phyloP scores from a whole-genome alignment of 2,329 filamentous ascomycete genomes.

The Fusarium ambrosium region DNA sequence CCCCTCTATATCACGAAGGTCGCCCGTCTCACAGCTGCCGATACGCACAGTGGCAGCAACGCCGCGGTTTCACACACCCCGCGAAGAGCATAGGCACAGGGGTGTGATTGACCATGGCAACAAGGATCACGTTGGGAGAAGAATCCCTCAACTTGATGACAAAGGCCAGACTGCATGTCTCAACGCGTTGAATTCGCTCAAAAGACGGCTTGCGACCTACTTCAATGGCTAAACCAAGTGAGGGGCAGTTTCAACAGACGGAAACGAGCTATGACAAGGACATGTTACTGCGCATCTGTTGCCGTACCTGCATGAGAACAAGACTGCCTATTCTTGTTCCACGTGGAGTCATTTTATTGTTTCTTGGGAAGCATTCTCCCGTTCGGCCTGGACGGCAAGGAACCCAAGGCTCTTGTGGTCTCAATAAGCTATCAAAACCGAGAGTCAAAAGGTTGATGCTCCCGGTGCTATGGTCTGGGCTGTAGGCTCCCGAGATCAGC shows the following conservation, averaged over 20 bases:
- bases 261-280: constrained; percentile 21
- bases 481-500: constrained; percentile 45
- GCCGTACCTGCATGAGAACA: constrained; percentile 44
- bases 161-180: constrained; percentile 30
- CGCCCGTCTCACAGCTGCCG: constrained; percentile 19
- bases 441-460: constrained; percentile 15
- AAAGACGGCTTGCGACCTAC: constrained; percentile 12
- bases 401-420: constrained; percentile 24
- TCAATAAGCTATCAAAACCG: constrained; percentile 14
- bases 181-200: constrained; percentile 12
- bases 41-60: constrained; percentile 30
- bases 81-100: constrained; percentile 30
- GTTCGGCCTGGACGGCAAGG: constrained; percentile 1
- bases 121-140: constrained; percentile 25
- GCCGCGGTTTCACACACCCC: constrained; percentile 25
- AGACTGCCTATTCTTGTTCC: constrained; percentile 23
- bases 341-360: constrained; percentile 42
- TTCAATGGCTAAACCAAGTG: constrained; percentile 1
- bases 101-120: constrained; percentile 20
- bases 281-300: constrained; percentile 15
- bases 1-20: constrained; percentile 28
- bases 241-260: constrained; percentile 1
- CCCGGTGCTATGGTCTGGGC: constrained; percentile 34
- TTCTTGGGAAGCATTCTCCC: constrained; percentile 16
- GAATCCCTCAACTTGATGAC: constrained; percentile 31